A percentile compares a stretch with the other conserved stretches of the same genome.
These are phyloP conservation scores for Lactarius vividus DNA, from an alignment of 768 basidiomycete genomes.

Conservation along the genomic window DNA sequence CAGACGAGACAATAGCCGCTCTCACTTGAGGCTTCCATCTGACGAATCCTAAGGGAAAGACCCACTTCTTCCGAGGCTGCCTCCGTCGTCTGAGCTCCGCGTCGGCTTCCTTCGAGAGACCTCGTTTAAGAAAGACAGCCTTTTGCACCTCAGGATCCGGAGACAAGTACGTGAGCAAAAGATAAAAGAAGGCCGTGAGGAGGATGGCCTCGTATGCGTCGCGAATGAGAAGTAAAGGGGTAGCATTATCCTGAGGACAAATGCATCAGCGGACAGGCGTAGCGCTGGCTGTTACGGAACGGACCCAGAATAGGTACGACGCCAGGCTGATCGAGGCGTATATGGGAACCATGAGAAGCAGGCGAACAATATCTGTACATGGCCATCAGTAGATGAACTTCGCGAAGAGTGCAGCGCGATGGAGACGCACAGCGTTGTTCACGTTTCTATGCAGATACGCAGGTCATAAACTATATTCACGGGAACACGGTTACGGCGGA, in stretches of 20 bases:
- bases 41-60: conserved; percentile 64
- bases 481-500: conserved; percentile 13
- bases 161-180: conserved; percentile 68
- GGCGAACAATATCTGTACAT: conserved; percentile 59
- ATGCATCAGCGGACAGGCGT: background rate
- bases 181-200: conserved; percentile 74
- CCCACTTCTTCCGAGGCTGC: conserved; percentile 54
- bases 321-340: conserved; percentile 67
- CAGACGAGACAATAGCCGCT: background rate
- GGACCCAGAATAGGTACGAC: conserved; percentile 70
- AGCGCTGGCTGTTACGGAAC: background rate
- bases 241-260: conserved; percentile 54
- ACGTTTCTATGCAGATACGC: conserved; percentile 46
- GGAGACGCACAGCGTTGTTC: conserved; percentile 60
- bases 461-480: background rate
- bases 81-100: conserved; percentile 42
- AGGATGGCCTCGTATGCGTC: conserved; percentile 78
- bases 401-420: background rate
- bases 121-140: conserved; percentile 53
- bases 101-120: conserved; percentile 58
- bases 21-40: conserved; percentile 59
- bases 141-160: conserved; percentile 60
- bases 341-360: conserved; percentile 76
- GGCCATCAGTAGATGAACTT: conserved; percentile 6
- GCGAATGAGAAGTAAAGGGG: conserved; percentile 64